Conservation (phyloP, 352 stramenopile genomes). For the Halophytophthora batemanensis region DNA sequence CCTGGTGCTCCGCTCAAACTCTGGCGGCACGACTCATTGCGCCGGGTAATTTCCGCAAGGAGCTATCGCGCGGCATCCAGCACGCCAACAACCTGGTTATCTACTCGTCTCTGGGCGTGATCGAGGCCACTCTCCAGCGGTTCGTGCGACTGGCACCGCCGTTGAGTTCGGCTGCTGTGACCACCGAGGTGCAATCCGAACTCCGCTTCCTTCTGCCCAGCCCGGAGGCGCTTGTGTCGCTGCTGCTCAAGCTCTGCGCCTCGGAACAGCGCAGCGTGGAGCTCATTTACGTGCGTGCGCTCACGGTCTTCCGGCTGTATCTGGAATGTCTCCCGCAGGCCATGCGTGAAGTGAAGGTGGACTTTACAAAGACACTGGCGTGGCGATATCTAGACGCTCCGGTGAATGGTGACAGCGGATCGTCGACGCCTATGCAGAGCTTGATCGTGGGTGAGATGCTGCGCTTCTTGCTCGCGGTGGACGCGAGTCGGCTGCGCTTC, state of each 20-base stretch:
- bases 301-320: constrained; percentile 77
- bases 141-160: constrained; percentile 37
- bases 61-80: constrained; percentile 79
- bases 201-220: constrained; percentile 73
- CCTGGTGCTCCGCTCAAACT: constrained; percentile 46
- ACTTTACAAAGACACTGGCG: constrained; percentile 78
- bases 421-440: constrained; percentile 30
- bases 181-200: constrained; percentile 53
- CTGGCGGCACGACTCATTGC: constrained; percentile 63
- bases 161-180: constrained; percentile 16
- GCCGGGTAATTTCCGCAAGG: constrained; percentile 70
- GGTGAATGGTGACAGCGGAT: background rate
- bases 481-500: constrained; percentile 53
- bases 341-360: constrained; percentile 82
- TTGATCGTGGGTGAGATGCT: constrained; percentile 73
- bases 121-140: constrained; percentile 56
- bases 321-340: constrained; percentile 63
- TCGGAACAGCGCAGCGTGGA: constrained; percentile 31
- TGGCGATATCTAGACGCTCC: constrained; percentile 47
- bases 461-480: constrained; percentile 58
- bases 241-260: constrained; percentile 73
- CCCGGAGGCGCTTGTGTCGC: constrained; percentile 69
- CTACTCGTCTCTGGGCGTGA: constrained; percentile 65
- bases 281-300: constrained; percentile 71
- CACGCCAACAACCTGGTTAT: constrained; percentile 73